These are phyloP conservation scores for Brasilioporus rufonigricans DNA, from an alignment of 768 basidiomycete genomes.

Conservation along the genomic window DNA sequence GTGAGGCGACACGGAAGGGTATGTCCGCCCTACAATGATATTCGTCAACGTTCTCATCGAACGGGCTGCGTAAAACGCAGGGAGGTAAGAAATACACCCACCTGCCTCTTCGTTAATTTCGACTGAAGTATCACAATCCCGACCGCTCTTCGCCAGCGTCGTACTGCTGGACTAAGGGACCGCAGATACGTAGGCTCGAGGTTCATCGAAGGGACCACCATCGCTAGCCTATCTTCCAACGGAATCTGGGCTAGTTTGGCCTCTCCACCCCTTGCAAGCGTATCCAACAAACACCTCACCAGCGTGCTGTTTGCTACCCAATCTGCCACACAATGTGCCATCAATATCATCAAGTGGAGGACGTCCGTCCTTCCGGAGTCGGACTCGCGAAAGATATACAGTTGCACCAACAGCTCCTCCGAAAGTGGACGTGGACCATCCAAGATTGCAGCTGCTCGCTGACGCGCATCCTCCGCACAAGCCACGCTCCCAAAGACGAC, in stretches of 20 bases:
- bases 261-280: constrained; percentile 25
- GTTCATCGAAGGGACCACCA: constrained; percentile 39
- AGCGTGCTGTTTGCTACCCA: constrained; percentile 44
- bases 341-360: too few species aligned
- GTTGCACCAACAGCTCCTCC: too few species aligned
- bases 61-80: too few species aligned
- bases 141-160: constrained; percentile 47
- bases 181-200: constrained; percentile 32
- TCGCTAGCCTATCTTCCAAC: constrained; percentile 41
- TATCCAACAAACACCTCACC: constrained; percentile 44
- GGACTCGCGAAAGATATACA: too few species aligned
- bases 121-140: too few species aligned
- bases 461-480: too few species aligned
- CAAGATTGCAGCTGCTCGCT: too few species aligned
- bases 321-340: constrained; percentile 47
- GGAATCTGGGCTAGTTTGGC: constrained; percentile 3
- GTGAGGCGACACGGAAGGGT: constrained; percentile 47
- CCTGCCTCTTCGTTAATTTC: constrained; percentile 36
- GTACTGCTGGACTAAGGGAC: constrained; percentile 29
- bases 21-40: constrained; percentile 45
- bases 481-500: too few species aligned
- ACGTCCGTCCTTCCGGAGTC: too few species aligned
- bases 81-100: constrained; percentile 15
- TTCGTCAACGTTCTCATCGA: too few species aligned
- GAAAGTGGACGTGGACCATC: too few species aligned